These are phyloP conservation scores for Capronia americana DNA, from an alignment of 2,329 filamentous ascomycete genomes.

Conservation along the genomic window DNA sequence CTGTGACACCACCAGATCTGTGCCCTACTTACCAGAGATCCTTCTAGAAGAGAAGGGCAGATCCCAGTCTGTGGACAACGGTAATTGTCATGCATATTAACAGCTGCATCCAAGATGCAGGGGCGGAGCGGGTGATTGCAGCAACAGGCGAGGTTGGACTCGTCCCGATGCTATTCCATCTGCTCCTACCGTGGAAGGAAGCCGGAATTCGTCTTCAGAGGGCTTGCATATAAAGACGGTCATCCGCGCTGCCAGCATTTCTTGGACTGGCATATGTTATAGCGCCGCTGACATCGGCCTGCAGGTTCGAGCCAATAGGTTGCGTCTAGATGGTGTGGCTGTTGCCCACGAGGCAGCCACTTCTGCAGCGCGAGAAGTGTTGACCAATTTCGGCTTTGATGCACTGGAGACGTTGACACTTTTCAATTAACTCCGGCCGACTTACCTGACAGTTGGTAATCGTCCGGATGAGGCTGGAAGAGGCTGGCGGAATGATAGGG, in stretches of 20 bases:
- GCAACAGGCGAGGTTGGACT: conserved; percentile 20
- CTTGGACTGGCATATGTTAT: conserved; percentile 8
- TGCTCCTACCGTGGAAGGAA: neutral
- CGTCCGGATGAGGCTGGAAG: conserved; percentile 27
- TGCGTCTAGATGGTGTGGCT: neutral
- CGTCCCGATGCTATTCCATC: neutral
- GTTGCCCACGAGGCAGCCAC: neutral
- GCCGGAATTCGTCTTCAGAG: neutral
- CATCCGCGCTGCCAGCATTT: conserved; percentile 7
- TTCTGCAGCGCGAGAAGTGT: neutral
- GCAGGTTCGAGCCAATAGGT: neutral
- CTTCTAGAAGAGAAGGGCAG: conserved; percentile 22
- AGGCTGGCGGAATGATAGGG: conserved; percentile 23
- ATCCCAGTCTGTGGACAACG: conserved; percentile 5
- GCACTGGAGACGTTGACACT: neutral
- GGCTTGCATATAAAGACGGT: conserved; percentile 14
- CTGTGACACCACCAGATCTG: conserved; percentile 27
- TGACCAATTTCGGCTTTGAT: neutral
- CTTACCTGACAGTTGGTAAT: conserved; percentile 10
- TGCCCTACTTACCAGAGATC: conserved; percentile 15
- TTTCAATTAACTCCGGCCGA: neutral
- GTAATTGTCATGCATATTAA: conserved; percentile 31
- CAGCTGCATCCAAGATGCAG: conserved; percentile 19
- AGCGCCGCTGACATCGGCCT: conserved; percentile 21
- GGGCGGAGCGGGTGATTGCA: conserved; percentile 14